Evolutionary conservation across 306 rosid genomes (phyloP).

Genomic region (Fragaria ananassa): DNA sequence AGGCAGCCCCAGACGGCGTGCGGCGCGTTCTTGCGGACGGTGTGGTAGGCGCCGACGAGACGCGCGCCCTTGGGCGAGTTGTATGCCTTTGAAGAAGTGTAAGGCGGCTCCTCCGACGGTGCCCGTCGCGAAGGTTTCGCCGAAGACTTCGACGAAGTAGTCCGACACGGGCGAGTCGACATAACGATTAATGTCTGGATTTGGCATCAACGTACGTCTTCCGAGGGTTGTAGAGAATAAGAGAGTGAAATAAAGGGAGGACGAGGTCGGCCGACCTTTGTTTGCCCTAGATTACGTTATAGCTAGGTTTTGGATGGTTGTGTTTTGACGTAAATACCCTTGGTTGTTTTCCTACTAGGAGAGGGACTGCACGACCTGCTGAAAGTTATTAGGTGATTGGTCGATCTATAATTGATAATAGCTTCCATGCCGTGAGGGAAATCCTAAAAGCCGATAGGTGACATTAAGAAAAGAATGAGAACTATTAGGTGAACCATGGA

Average conservation of each 20-base stretch:
- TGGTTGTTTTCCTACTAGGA: not conserved
- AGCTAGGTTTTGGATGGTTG: not conserved
- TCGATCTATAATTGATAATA: too few species aligned
- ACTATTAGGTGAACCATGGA: not conserved
- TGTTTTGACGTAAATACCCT: not conserved
- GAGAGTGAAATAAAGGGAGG: not conserved
- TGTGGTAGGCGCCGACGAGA: conserved; percentile 67
- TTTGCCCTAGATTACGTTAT: not conserved
- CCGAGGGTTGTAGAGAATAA: not conserved
- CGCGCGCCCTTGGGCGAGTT: conserved; percentile 71
- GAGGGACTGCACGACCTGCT: too few species aligned
- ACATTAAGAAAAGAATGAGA: not conserved
- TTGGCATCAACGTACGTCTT: conserved; percentile 42
- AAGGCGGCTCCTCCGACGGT: conserved; percentile 89
- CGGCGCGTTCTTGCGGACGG: conserved; percentile 80
- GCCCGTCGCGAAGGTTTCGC: conserved; percentile 96
- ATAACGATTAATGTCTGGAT: conserved; percentile 48
- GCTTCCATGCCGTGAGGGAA: not conserved
- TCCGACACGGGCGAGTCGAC: too few species aligned
- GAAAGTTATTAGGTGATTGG: too few species aligned
- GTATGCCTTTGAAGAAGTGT: conserved; percentile 75
- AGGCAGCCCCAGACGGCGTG: conserved; percentile 93
- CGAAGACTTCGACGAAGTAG: conserved; percentile 20
- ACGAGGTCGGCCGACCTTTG: not conserved
- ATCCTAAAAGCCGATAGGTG: not conserved